phyloP scores from a whole-genome alignment of 257 asterid genomes.

The Henckelia pumila region DNA sequence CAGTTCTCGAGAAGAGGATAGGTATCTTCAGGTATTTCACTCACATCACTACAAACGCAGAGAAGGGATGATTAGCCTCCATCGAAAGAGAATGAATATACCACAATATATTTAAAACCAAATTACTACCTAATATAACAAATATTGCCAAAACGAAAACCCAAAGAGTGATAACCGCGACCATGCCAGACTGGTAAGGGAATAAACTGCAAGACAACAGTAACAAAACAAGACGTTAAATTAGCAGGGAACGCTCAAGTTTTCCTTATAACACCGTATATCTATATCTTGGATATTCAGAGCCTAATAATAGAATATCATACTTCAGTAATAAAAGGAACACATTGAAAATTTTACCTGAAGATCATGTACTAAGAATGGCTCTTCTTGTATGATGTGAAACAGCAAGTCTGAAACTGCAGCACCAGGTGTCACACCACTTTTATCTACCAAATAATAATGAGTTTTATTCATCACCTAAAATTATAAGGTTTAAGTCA shows the following conservation, averaged over 20 bases:
- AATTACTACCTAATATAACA: conserved; percentile 92
- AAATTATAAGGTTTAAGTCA: conserved; percentile 23
- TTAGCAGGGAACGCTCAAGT: background rate
- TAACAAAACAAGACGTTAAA: conserved; percentile 6
- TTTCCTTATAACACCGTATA: background rate
- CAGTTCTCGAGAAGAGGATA: conserved; percentile 84
- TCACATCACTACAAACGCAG: conserved; percentile 70
- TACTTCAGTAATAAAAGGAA: conserved; percentile 12
- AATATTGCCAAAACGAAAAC: conserved; percentile 88
- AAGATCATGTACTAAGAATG: conserved; percentile 66
- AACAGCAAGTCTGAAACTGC: conserved; percentile 92
- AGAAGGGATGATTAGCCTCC: conserved; percentile 27
- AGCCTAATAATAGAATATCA: background rate
- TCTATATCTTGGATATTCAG: conserved; percentile 12
- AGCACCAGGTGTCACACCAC: conserved; percentile 76
- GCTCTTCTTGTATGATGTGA: conserved; percentile 72
- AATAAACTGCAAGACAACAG: conserved; percentile 55
- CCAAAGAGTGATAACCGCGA: conserved; percentile 76
- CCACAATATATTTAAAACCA: background rate
- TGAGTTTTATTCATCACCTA: conserved; percentile 99
- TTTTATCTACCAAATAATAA: conserved; percentile 81
- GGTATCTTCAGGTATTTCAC: conserved; percentile 94
- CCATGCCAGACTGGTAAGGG: conserved; percentile 99
- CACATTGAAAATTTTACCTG: conserved; percentile 42
- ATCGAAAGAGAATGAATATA: background rate